Evolutionary conservation across 2,329 filamentous ascomycete species (phyloP).

Genomic region (Paracamarosporium sp.): DNA sequence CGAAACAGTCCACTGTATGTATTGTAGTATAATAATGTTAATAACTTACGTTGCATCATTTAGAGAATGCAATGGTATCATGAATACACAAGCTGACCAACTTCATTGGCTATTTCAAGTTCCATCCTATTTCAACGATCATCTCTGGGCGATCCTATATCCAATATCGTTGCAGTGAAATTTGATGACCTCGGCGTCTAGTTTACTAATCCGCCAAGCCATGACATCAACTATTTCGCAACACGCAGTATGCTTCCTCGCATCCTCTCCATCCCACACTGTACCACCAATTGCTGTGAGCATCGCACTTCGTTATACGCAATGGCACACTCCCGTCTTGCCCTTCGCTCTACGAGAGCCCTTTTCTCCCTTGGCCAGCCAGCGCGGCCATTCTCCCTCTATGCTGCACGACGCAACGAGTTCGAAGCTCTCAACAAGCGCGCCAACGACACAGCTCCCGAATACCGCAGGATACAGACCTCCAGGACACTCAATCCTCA

Average conservation of each 20-base stretch:
- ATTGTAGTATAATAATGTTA: conserved; percentile 9
- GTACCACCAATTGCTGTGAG: neutral
- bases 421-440: conserved; percentile 56
- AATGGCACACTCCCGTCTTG: conserved; percentile 57
- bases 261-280: neutral
- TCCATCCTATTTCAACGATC: no score
- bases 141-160: neutral
- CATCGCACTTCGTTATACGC: neutral
- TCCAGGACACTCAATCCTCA: conserved; percentile 66
- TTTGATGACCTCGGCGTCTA: neutral
- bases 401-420: conserved; percentile 41
- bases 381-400: conserved; percentile 47
- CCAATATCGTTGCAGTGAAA: neutral
- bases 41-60: neutral
- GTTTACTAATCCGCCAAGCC: conserved; percentile 12
- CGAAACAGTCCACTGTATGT: neutral
- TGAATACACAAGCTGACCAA: no score
- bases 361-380: conserved; percentile 43
- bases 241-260: no score
- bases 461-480: conserved; percentile 63
- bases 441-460: conserved; percentile 59
- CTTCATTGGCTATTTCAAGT: no score
- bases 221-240: conserved; percentile 19
- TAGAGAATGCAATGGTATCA: neutral
- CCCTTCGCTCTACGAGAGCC: conserved; percentile 54